Percentiles rank a stretch among this genome's conserved stretches.
Conservation (phyloP, 805 yeast genomes). For the Myxozyma nipponensis region DNA sequence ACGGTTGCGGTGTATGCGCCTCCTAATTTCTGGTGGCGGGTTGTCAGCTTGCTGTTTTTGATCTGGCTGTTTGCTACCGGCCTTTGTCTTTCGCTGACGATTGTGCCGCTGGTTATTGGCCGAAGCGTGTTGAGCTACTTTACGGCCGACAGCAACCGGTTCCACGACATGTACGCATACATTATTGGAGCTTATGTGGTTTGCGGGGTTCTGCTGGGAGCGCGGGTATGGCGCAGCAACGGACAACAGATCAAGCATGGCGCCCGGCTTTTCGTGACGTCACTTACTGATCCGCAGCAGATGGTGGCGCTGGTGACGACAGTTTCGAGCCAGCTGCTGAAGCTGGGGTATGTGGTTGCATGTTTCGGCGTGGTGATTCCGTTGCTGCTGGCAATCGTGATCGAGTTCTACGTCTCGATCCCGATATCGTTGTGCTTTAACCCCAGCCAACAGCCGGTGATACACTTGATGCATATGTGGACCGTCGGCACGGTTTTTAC, state of each 20-base stretch:
- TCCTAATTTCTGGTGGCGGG: constrained; percentile 62
- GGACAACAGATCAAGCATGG: not conserved
- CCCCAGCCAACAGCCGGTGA: constrained; percentile 14
- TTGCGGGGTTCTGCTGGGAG: constrained; percentile 6
- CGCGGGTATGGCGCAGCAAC: constrained; percentile 5
- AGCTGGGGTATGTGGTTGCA: constrained; percentile 1
- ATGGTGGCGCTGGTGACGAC: not conserved
- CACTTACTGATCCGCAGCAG: not conserved
- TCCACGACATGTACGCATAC: constrained; percentile 30
- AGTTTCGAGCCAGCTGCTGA: not conserved
- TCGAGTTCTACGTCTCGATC: constrained; percentile 24
- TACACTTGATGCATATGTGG: constrained; percentile 22
- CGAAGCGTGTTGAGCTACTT: constrained; percentile 19
- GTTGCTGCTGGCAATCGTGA: constrained; percentile 13
- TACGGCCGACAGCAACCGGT: constrained; percentile 6
- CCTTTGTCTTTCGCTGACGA: constrained; percentile 28
- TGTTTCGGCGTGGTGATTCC: constrained; percentile 20
- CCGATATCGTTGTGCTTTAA: constrained; percentile 16
- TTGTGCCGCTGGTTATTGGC: constrained; percentile 35
- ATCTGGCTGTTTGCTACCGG: constrained; percentile 46
- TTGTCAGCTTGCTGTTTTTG: constrained; percentile 46
- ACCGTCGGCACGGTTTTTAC: constrained; percentile 21
- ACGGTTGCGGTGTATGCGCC: constrained; percentile 78
- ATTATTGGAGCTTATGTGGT: constrained; percentile 28
- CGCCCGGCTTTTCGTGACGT: not conserved